Evolutionary conservation across 805 yeast species (phyloP), one percentile per base, ranked within the genome.

Genomic region (Kregervanrija pseudodelftensis): DNA sequence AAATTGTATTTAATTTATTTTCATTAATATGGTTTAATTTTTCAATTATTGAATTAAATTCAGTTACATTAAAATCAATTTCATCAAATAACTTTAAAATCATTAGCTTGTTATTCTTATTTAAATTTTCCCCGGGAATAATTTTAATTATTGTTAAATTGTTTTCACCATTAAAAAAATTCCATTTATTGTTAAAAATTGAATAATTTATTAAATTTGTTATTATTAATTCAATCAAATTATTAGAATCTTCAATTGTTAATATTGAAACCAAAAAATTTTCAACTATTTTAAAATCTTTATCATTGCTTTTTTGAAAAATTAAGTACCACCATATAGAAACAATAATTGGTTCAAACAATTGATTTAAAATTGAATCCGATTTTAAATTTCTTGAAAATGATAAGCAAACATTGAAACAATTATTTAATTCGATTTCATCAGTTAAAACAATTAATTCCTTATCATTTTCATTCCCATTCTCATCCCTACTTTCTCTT

Each of bases 381-480:
- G 67, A 58, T 4, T 45, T 46, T 0, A 69, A 51, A 38, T 70
- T 72, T 52, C 78, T 78, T 0, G 82, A 64, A 9, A 86, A 53
- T 0, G 91, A 79, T 1, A 83, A 60, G n/a, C 82, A 51, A 0
- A 82, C 86, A 58, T 83, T 83, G 16, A 85, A 66, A 4, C 70
- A 67, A 58, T 83, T 80, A 53, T 84, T 82, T 14, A 85, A 58
- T 4, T 71, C 69, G 14, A 69, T 66, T 41, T 77, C 83, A 7
- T 66, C 43, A 0, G 73, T 70, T 1, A 74, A 51, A 0, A 68
- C 56, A 0, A 74, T 49, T 1, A 63, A 52, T 14, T 43, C 46
- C 7, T 17, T 13, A 30, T 49, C 39, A 11, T 15, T 33, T 2
- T 34, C 12, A 28, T 35, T 33, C 12, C 13, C 14, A 11, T 33